Evolutionary conservation across 768 basidiomycete genomes (phyloP).

Genomic region (Phylloporus scabripes): DNA sequence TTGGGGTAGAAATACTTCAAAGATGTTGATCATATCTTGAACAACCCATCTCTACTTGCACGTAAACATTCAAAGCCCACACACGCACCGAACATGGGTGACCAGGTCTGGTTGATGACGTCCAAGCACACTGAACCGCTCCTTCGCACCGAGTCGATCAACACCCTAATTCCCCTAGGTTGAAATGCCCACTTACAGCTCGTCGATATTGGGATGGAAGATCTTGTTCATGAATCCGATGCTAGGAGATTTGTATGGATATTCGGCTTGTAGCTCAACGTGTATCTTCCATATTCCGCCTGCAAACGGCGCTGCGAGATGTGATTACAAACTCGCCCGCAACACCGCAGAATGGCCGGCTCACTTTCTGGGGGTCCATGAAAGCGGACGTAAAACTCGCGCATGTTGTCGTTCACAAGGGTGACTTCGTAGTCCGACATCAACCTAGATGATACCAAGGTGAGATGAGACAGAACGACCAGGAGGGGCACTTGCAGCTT

Average conservation of each 20-base stretch:
- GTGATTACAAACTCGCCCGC: constrained; percentile 1
- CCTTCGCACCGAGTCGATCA: constrained; percentile 36
- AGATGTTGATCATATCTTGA: constrained; percentile 98
- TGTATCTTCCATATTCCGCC: constrained; percentile 99
- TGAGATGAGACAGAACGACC: constrained; percentile 7
- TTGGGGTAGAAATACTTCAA: constrained; percentile 97
- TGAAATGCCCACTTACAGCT: constrained; percentile 61
- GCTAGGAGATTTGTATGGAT: constrained; percentile 97
- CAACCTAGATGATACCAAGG: constrained; percentile 49
- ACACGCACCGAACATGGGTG: constrained; percentile 94
- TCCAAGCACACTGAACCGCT: constrained; percentile 98
- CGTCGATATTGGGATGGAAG: constrained; percentile 99
- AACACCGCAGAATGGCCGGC: constrained; percentile 26
- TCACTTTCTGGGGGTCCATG: constrained; percentile 90
- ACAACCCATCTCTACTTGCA: constrained; percentile 3
- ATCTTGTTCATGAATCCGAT: constrained; percentile 99
- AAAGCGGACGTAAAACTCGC: constrained; percentile 97
- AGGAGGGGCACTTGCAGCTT: constrained; percentile 64
- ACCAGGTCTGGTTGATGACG: constrained; percentile 99
- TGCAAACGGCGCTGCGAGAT: constrained; percentile 79
- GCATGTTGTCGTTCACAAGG: constrained; percentile 97
- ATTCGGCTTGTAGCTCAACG: constrained; percentile 96
- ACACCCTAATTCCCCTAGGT: constrained; percentile 3
- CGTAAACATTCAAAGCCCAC: background rate
- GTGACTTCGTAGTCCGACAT: constrained; percentile 99